phyloP scores from a whole-genome alignment of 495 filamentous ascomycete species.

The Pseudoneurospora amorphoporcata region DNA sequence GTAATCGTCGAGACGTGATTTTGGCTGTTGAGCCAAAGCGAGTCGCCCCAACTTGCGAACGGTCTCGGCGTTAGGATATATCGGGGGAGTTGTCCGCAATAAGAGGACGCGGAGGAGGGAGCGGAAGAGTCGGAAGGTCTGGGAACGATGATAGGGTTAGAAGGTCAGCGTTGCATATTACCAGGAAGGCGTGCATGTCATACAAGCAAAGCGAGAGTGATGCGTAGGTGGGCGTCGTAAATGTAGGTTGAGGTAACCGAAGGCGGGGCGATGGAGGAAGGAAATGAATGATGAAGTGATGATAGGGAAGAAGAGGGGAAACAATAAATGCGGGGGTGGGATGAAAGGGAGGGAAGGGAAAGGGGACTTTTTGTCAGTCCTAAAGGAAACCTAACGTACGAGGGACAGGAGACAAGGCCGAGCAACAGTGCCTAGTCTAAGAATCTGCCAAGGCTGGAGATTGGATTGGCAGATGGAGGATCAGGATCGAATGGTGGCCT shows the following conservation, averaged over 20 bases:
- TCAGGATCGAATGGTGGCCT: not conserved
- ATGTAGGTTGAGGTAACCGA: not conserved
- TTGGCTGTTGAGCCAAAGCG: not conserved
- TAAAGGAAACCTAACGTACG: not conserved
- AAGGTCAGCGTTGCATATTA: not conserved
- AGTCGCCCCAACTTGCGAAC: not conserved
- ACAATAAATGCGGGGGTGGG: not conserved
- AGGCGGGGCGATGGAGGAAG: not conserved
- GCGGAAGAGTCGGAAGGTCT: constrained; percentile 2
- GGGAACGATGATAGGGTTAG: not conserved
- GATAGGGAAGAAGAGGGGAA: not conserved
- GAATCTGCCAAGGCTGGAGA: not conserved
- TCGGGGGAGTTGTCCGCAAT: not conserved
- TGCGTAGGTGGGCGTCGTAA: not conserved
- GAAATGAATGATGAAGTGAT: not conserved
- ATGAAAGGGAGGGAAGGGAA: not conserved
- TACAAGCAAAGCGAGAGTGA: not conserved
- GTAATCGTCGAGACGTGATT: constrained; percentile 7
- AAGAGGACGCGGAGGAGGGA: constrained; percentile 5
- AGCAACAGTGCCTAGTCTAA: not conserved
- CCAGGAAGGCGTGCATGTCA: not conserved
- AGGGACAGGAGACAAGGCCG: not conserved
- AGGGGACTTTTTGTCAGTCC: not conserved
- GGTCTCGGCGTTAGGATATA: constrained; percentile 13
- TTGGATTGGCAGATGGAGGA: not conserved